Conservation (phyloP, 306 rosid genomes). For the Rosa rugosa region DNA sequence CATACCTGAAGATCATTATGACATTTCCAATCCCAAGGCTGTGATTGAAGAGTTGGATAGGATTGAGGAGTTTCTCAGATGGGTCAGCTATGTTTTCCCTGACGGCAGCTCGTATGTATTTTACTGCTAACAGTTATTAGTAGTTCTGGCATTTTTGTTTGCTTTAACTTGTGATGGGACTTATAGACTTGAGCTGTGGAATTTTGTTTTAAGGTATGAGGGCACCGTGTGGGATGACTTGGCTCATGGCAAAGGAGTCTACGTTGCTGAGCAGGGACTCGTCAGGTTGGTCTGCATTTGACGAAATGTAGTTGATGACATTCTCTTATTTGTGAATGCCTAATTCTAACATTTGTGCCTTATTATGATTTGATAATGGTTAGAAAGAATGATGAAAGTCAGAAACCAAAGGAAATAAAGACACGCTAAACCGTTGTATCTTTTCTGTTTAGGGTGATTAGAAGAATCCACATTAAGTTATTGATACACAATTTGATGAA, state of each 20-base stretch:
- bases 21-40: conserved; percentile 48
- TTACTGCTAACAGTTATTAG: not conserved
- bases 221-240: conserved; percentile 98
- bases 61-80: conserved; percentile 86
- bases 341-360: not conserved
- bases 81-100: conserved; percentile 86
- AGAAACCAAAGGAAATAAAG: not conserved
- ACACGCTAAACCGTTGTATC: not conserved
- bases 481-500: not conserved
- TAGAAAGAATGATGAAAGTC: not conserved
- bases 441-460: not conserved
- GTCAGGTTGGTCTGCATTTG: conserved; percentile 64
- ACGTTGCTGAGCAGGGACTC: conserved; percentile 53
- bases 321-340: not conserved
- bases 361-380: not conserved
- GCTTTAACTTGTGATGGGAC: not conserved
- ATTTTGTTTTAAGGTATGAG: conserved; percentile 64
- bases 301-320: not conserved
- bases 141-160: not conserved
- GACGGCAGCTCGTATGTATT: conserved; percentile 85
- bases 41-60: conserved; percentile 84
- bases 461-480: not conserved
- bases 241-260: conserved; percentile 97
- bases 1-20: conserved; percentile 54
- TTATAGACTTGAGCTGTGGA: not conserved